Conservation (phyloP, 345 rosid genomes). For the Psidium guajava region DNA sequence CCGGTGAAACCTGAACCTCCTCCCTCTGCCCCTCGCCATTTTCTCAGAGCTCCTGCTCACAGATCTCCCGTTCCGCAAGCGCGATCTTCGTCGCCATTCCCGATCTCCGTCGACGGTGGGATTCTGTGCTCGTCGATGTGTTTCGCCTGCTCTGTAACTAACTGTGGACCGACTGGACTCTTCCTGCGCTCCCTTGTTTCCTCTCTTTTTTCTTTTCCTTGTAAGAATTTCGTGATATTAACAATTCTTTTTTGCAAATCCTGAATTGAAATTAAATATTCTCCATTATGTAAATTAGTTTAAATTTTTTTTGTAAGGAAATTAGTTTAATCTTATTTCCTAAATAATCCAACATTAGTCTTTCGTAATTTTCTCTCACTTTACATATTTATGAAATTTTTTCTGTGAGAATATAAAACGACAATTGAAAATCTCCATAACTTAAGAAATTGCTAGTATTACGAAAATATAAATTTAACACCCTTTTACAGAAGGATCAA, state of each 20-base stretch:
- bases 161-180: not conserved
- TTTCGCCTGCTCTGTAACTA: not conserved
- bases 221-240: not conserved
- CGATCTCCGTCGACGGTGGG: not conserved
- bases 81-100: not conserved
- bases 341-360: no score
- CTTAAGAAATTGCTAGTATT: not conserved
- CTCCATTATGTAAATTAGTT: not conserved
- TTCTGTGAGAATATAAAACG: rapidly evolving
- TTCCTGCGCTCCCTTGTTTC: not conserved
- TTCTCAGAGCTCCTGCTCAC: not conserved
- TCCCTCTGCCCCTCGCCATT: conserved; percentile 1
- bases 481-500: not conserved
- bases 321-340: not conserved
- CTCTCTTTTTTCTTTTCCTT: not conserved
- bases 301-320: no score
- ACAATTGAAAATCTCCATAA: not conserved
- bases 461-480: not conserved
- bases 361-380: not conserved
- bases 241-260: not conserved
- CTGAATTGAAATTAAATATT: not conserved
- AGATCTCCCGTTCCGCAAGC: not conserved
- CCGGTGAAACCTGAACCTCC: conserved; percentile 1
- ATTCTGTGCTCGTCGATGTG: not conserved
- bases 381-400: not conserved